These are phyloP conservation scores for Aureoboletus auriporus DNA, from an alignment of 768 basidiomycete species.

Conservation along the genomic window DNA sequence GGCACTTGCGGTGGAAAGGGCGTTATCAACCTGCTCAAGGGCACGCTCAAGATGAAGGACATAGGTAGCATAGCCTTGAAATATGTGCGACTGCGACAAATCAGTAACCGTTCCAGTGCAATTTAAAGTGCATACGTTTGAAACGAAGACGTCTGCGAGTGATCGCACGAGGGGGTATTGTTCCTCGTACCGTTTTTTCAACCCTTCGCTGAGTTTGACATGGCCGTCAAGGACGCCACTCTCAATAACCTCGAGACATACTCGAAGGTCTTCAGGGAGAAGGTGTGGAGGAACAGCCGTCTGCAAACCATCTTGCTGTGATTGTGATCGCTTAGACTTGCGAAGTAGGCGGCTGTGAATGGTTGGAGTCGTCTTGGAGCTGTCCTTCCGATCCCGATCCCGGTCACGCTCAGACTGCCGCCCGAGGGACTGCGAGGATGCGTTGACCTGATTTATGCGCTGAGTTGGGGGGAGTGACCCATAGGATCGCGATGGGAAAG, in stretches of 20 bases:
- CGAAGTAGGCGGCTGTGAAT: slow-evolving; percentile 50
- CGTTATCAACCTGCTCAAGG: slow-evolving; percentile 80
- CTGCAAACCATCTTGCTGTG: slow-evolving; percentile 41
- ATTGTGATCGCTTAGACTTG: slow-evolving; percentile 65
- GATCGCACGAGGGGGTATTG: slow-evolving; percentile 92
- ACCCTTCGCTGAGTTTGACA: slow-evolving; percentile 73
- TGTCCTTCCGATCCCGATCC: slow-evolving; percentile 48
- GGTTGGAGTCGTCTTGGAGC: slow-evolving; percentile 32
- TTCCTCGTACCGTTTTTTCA: slow-evolving; percentile 90
- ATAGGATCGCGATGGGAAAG: slow-evolving; percentile 79
- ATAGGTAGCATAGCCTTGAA: slow-evolving; percentile 91
- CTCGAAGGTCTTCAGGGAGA: slow-evolving; percentile 82
- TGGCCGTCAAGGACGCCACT: slow-evolving; percentile 89
- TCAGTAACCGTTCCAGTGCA: slow-evolving; percentile 12
- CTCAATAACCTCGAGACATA: slow-evolving; percentile 84
- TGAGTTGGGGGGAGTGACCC: slow-evolving; percentile 69
- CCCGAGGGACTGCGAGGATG: slow-evolving; percentile 74
- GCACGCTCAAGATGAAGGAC: slow-evolving; percentile 93
- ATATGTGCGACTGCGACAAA: slow-evolving; percentile 74
- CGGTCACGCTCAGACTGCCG: slow-evolving; percentile 59
- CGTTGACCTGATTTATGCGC: slow-evolving; percentile 43
- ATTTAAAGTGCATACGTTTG: slow-evolving; percentile 62
- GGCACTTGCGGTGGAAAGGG: slow-evolving; percentile 55
- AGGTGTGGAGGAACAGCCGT: slow-evolving; percentile 68
- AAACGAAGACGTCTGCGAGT: slow-evolving; percentile 93